Evolutionary conservation across 768 basidiomycete genomes (phyloP), one percentile per base, ranked within the genome.

Genomic region (Boletus reticulatus): DNA sequence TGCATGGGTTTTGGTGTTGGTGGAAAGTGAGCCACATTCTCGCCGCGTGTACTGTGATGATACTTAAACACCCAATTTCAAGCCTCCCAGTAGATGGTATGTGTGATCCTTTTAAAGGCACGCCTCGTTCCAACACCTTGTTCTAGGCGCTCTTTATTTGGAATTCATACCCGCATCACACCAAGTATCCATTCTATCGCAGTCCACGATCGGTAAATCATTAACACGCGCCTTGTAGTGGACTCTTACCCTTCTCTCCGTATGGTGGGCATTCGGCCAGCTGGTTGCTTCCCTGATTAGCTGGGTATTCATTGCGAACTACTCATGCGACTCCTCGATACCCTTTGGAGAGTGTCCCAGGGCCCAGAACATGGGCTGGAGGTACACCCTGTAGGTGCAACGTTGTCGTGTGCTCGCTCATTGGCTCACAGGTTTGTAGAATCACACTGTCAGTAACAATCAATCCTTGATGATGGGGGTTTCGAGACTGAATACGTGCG

Each of bases 291-390:
- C 78, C 17, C 65, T 79, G 31, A 72, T 84, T 31, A 78, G 80
- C 8, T 85, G 80, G 78, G 80, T 73, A 0, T 80, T 84, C 60
- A 81, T 84, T 34, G 76, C 76, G 24, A 80, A 78, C 56, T 84
- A 78, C 61, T 81, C 83, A 5, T 85, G 84, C 62, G 60, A 68
- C 29, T 55, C 72, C 17, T 59, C 59, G 41, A 56, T 59, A 56
- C 53, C 54, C 5, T 63, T 60, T 32, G 71, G 76, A 38, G 68
- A 80, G 59, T 85, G 84, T 59, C 62, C 72, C 3, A 76, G 75
- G 55, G 71, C 68, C 0, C 68, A 76, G 57, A 85, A 85, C 58
- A 82, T 80, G 77, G 84, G 84, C 12, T 85, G 84, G 84, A 72
- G 84, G 66, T 84, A 83, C 63, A 75, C 76, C 20, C 67, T 80